Base-by-base conservation (phyloP, 805 yeast genomes). In the Teunomyces cretensis region DNA sequence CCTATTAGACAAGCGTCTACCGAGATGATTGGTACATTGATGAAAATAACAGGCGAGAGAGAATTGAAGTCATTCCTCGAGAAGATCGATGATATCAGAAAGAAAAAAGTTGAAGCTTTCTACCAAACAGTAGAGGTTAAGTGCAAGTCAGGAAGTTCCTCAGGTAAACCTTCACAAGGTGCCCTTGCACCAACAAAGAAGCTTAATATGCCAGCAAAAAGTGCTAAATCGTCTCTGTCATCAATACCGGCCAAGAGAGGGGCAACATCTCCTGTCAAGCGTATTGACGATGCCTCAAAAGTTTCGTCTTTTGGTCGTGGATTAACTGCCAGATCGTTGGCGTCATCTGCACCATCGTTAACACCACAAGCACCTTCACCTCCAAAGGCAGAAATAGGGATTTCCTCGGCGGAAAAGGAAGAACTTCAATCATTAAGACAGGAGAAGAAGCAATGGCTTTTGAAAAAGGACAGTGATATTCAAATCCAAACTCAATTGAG, bases 21-120 rank as follows among this genome's bases (percentile, higher is more conserved):
- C 37, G 87, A 84, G 56, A 74, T 83, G 53, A 76, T 90, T 30
- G 98, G 97, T 6, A 81, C 87, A 0, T 63, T 90, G 41, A 84
- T 88, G 84, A 88, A 86, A 62, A 76, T 89, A n/a, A 75, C 83
- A 11, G 97, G 96, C 0, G 85, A 80, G 56, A 70, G 90, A 42
- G 83, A 80, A 42, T 65, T 89, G 51, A 79, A 69, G 41, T 70
- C 76, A 3, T 75, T 75, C 39, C 60, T 88, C 44, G 90, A 81
- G 13, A 77, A 78, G n/a, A 70, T 92, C 39, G 97, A 92, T 56
- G 88, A 84, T 40, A 77, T 83, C 53, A 81, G 92, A 61, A 79
- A 77, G 62, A 54, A 65, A 31, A 88, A 89, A 57, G 85, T 92
- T 30, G 68, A 69, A 33, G 84, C 82, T 26, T 79, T 76, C 42